Evolutionary conservation across 352 stramenopile species (phyloP), one percentile per base, ranked within the genome.

Genomic region (Phytophthora vignae): DNA sequence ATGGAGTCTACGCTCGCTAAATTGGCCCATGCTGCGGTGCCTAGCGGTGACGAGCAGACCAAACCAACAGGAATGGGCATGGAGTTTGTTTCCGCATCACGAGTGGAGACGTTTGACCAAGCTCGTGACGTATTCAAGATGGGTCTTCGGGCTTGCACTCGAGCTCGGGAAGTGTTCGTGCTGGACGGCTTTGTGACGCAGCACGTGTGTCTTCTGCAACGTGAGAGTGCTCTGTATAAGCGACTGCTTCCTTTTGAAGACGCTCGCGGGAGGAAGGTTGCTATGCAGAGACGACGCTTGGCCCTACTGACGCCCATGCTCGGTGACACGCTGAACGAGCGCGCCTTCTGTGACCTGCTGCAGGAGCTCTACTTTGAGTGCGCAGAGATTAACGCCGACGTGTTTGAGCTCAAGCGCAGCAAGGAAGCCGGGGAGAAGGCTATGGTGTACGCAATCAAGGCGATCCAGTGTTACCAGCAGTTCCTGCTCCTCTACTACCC

Each of bases 361-460:
- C 87, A 94, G 52, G 85, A 94, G 55, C 67, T 93, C 3, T 86
- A 79, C 63, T 94, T 82, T 38, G 87, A 94, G 62, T 82, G 73
- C 31, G 85, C 71, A 2, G 85, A 94, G 60, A 73, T 92, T 1
- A 83, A 85, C 2, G 73, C 74, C 29, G 81, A 90, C 21, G 57
- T 94, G 0, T 87, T 84, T 29, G 87, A 94, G 55, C 69, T 92
- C 17, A 94, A 94, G 55, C 75, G 77, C 42, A 79, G 71, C 55
- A 81, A 85, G 44, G 79, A 81, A 17, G 27, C 55, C 5, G 57
- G 36, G 1, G 62, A 76, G 31, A 91, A 90, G 63, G 67, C 83
- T 5, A 85, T 72, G 19, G 53, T 62, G 58, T 93, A 92, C 54
- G 74, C 72, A 4, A 68, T 92, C 70, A 88, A 92, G 65, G 81